Evolutionary conservation across 805 yeast species (phyloP).

Genomic region (Peterozyma xylosa): DNA sequence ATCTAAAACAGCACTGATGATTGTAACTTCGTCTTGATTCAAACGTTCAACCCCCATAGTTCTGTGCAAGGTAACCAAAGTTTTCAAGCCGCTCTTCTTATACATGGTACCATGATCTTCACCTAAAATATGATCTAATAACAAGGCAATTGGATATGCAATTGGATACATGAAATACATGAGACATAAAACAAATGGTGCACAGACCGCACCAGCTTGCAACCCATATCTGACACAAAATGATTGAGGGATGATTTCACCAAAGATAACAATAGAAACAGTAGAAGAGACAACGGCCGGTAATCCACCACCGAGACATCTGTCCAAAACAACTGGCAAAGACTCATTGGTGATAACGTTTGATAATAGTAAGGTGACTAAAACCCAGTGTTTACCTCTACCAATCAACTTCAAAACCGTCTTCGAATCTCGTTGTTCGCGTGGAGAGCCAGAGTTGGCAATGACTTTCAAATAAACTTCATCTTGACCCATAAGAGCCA

Average conservation of each 20-base stretch:
- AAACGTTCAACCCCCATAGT: conserved; percentile 94
- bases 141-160: conserved; percentile 81
- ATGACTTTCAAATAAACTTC: conserved; percentile 91
- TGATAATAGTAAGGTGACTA: conserved; percentile 77
- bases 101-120: conserved; percentile 96
- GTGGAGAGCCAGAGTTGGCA: conserved; percentile 71
- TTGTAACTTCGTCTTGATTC: conserved; percentile 93
- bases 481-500: conserved; percentile 97
- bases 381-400: conserved; percentile 92
- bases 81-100: conserved; percentile 86
- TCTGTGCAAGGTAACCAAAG: conserved; percentile 85
- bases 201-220: conserved; percentile 80
- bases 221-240: conserved; percentile 89
- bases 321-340: conserved; percentile 86
- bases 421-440: conserved; percentile 61
- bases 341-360: conserved; percentile 94
- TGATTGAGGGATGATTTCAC: conserved; percentile 94
- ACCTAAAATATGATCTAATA: conserved; percentile 78
- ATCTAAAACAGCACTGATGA: conserved; percentile 88
- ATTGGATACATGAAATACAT: conserved; percentile 91
- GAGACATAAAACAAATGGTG: conserved; percentile 77
- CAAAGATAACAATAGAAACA: conserved; percentile 85
- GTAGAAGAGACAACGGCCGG: conserved; percentile 95
- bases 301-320: conserved; percentile 95
- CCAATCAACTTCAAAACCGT: conserved; percentile 68